Evolutionary conservation across 2,329 filamentous ascomycete genomes (phyloP), one percentile per base, ranked within the genome.

Genomic region (Monilinia aucupariae): DNA sequence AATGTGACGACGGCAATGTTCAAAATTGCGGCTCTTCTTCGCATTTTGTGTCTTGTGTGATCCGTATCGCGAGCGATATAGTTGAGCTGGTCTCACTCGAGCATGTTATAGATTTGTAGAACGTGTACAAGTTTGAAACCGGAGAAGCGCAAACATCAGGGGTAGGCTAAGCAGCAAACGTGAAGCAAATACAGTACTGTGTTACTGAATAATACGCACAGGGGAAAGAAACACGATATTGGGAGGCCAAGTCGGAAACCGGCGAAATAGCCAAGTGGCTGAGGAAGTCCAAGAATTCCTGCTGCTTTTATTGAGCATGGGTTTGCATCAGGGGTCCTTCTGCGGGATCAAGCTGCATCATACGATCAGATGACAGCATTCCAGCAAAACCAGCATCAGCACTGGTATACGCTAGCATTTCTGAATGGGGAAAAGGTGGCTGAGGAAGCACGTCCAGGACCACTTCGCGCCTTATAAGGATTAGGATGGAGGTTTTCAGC

Each of bases 401-500:
- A n/a, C 17, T 34, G 6, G 6, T 47, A 32, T 25, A 20, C 27
- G 47, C 32, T 47, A 22, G 41, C 9, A 34, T 13, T 25, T 27
- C 47, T 58, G 41, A n/a, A 34, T 34, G 27, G 41, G 25, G 27
- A 17, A 56, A 56, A 56, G n/a, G 41, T 47, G 41, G 54, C 54
- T 47, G 54, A 58, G 13, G 41, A 34, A 34, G 41, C 22, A 37
- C 39, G 20, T 34, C 30, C 12, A 41, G 56, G 37, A 52, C 22
- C 32, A 60, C 45, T 41, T 41, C 32, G n/a, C 56, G 48, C 48
- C 56, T 30, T 60, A 52, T 60, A 60, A 60, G 45, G 56, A 60
- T 60, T 60, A 41, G 37, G 27, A 27, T 60, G 32, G 37, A 22
- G 15, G 27, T 12, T 27, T 39, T 15, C 7, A 51, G 39, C 41